phyloP scores from a whole-genome alignment of 2,329 filamentous ascomycete genomes.

The Hypoxylon sp. region DNA sequence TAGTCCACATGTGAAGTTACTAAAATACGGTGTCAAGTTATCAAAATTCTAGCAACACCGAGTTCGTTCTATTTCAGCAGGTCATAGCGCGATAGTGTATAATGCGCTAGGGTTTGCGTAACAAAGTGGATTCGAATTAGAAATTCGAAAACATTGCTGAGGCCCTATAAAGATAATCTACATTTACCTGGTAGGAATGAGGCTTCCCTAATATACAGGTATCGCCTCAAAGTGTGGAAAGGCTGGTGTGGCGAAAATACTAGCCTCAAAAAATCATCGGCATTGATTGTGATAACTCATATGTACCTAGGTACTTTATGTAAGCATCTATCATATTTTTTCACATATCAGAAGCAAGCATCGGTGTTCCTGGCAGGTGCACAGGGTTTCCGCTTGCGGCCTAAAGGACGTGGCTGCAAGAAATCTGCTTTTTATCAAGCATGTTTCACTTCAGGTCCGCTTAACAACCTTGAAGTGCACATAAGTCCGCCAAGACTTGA shows the following conservation, averaged over 20 bases:
- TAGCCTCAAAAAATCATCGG: neutral
- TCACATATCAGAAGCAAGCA: too few species aligned
- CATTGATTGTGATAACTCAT: too few species aligned
- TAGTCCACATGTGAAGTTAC: neutral
- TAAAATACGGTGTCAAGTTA: neutral
- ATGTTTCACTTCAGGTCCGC: slow-evolving; percentile 20
- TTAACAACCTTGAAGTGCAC: neutral
- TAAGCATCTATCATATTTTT: neutral
- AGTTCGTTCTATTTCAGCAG: neutral
- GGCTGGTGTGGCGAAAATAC: neutral
- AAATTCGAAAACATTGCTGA: neutral
- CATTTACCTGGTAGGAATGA: too few species aligned
- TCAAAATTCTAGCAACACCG: too few species aligned
- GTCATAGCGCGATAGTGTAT: neutral
- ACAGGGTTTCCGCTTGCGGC: slow-evolving; percentile 18
- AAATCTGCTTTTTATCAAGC: slow-evolving; percentile 7
- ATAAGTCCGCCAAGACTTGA: neutral
- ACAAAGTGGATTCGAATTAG: neutral
- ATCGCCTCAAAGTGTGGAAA: neutral
- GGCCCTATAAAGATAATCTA: neutral
- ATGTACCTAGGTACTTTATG: neutral
- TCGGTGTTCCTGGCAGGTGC: slow-evolving; percentile 19
- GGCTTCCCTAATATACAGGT: neutral
- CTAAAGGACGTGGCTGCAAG: slow-evolving; percentile 25
- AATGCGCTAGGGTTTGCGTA: neutral